phyloP scores from a whole-genome alignment of 345 rosid genomes.

The Nasturtium officinale region DNA sequence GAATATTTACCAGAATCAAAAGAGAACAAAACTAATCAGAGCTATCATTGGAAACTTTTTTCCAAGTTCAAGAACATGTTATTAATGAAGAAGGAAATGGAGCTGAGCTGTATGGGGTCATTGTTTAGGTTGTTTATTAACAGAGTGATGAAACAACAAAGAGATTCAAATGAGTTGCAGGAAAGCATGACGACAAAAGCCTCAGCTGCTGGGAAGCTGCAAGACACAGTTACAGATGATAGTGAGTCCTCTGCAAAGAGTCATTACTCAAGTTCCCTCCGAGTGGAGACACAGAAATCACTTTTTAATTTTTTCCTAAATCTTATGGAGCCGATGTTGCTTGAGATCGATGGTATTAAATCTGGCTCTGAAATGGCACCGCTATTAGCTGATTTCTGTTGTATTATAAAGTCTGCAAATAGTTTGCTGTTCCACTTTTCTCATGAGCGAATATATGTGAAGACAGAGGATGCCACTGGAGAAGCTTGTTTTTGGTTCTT shows the following conservation, averaged over 20 bases:
- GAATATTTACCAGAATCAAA: slow-evolving; percentile 50
- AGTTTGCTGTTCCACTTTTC: slow-evolving; percentile 57
- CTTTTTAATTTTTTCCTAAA: slow-evolving; percentile 78
- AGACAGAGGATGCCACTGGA: slow-evolving; percentile 76
- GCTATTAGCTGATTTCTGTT: slow-evolving; percentile 48
- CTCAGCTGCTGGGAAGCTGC: slow-evolving; percentile 42
- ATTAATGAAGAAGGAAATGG: slow-evolving; percentile 49
- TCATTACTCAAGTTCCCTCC: slow-evolving; percentile 52
- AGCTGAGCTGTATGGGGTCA: slow-evolving; percentile 59
- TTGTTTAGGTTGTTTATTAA: slow-evolving; percentile 66
- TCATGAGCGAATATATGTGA: slow-evolving; percentile 57
- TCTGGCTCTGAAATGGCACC: slow-evolving; percentile 46
- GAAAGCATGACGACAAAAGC: slow-evolving; percentile 43
- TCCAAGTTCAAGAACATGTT: slow-evolving; percentile 58
- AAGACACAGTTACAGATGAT: slow-evolving; percentile 29
- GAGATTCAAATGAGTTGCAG: slow-evolving; percentile 48
- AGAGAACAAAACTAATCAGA: slow-evolving; percentile 48
- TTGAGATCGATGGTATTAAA: slow-evolving; percentile 55
- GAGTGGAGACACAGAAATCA: slow-evolving; percentile 63
- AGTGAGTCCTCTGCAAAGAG: slow-evolving; percentile 44
- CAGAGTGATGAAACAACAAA: slow-evolving; percentile 60
- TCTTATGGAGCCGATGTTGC: slow-evolving; percentile 77
- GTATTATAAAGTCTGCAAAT: slow-evolving; percentile 60
- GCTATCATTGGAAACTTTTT: slow-evolving; percentile 87
- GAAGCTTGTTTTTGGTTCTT: slow-evolving; percentile 78